Percentiles rank a stretch among this genome's conserved stretches.
Conservation (phyloP, 2,329 filamentous ascomycete species). For the Simplicillium aogashimaense region DNA sequence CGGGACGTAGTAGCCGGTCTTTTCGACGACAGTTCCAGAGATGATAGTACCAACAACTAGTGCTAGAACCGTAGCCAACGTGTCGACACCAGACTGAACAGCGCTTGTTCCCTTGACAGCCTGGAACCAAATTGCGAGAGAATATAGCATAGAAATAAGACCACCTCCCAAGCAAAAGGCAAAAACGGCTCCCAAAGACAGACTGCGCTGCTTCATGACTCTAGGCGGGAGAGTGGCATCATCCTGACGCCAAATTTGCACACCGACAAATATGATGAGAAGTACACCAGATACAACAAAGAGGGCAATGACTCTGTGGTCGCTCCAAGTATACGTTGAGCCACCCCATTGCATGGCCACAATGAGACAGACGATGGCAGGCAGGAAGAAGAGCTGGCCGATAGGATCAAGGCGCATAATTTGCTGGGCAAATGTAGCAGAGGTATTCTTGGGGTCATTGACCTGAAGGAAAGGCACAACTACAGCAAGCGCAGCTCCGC, state of each 20-base stretch:
- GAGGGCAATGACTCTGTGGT: constrained; percentile 22
- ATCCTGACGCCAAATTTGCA: constrained; percentile 23
- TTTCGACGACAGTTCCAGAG: constrained; percentile 18
- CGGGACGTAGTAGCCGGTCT: constrained; percentile 28
- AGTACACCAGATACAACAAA: constrained; percentile 23
- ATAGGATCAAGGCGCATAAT: constrained; percentile 26
- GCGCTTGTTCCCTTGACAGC: constrained; percentile 25
- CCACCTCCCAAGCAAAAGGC: constrained; percentile 22
- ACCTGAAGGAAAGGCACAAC: constrained; percentile 36
- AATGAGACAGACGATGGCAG: constrained; percentile 29
- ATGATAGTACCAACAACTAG: constrained; percentile 4
- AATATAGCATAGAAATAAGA: constrained; percentile 16
- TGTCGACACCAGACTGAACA: constrained; percentile 13
- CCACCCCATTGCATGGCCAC: constrained; percentile 36
- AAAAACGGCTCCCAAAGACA: constrained; percentile 18
- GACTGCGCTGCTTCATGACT: constrained; percentile 23
- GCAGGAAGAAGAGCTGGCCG: constrained; percentile 11
- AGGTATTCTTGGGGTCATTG: constrained; percentile 20
- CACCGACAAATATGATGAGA: constrained; percentile 15
- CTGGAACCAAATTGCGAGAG: constrained; percentile 28
- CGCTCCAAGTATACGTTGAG: constrained; percentile 13
- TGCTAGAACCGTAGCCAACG: constrained; percentile 8
- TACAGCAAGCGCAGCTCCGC: constrained; percentile 32
- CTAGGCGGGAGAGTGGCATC: constrained; percentile 28
- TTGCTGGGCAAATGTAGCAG: constrained; percentile 23